Evolutionary conservation across 2,329 filamentous ascomycete species (phyloP), one percentile per base, ranked within the genome.

Genomic region (Macrophomina pseudophaseolina): DNA sequence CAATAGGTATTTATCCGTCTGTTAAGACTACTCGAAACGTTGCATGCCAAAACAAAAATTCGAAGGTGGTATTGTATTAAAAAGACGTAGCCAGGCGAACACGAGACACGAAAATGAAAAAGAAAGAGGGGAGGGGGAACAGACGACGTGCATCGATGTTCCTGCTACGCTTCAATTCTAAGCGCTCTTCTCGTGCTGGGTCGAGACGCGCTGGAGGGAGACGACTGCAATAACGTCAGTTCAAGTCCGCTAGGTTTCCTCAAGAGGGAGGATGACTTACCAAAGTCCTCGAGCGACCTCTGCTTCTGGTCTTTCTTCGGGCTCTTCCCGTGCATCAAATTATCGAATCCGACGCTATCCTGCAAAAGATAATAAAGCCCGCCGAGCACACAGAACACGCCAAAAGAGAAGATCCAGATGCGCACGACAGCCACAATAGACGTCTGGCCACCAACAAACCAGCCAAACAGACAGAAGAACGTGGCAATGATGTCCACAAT

Each of bases 321-420:
- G 69, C 89, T 91, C 84, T 94, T 94, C 77, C 92, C 92, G 82
- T 97, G 92, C 91, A 97, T 95, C 70, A 97, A 85, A 83, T 95
- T 94, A 82, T 97, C 91, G 80, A 97, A 97, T 69, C 90, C 90
- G 69, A 86, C 81, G 74, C 89, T 93, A 78, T 91, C 91, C 79
- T 94, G 90, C 76, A 97, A 71, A 74, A 95, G 86, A 83, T 93
- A 94, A 82, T 92, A 92, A 18, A 90, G 80, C 78, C 87, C 88
- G 74, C 89, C 91, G 86, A 94, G 88, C 76, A 93, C 86, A 78
- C 90, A 93, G 85, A 96, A 95, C 75, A 96, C 85, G 78, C 93
- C 93, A 77, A 96, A 92, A 16, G 92, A 94, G 85, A 94, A 95
- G 74, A 95, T 88, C 91, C 92, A 97, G 77, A 96, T 87, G 85